These are phyloP conservation scores for Vigna unguiculata DNA, from an alignment of 306 rosid species.

Conservation along the genomic window DNA sequence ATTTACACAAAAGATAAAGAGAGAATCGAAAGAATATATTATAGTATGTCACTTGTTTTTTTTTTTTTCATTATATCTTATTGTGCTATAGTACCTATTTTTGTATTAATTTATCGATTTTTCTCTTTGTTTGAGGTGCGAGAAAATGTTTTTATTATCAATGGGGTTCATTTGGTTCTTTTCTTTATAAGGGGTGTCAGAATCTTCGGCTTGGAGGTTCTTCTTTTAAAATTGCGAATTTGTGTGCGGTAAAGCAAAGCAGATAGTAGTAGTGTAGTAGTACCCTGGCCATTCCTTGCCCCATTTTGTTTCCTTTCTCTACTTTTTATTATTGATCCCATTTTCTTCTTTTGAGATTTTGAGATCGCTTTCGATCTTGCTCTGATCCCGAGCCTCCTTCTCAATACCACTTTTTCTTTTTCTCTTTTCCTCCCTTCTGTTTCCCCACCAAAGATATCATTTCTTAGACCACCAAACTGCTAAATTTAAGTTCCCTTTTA, in stretches of 20 bases:
- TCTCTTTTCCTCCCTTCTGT: conserved; percentile 63
- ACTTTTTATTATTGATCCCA: conserved; percentile 57
- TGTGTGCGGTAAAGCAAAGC: conserved; percentile 58
- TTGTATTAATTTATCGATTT: neutral
- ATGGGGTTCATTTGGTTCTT: no score
- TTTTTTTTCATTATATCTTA: neutral
- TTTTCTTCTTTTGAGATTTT: conserved; percentile 36
- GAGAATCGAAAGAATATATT: conserved; percentile 9
- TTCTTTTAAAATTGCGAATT: conserved; percentile 36
- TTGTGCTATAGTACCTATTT: neutral
- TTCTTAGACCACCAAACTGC: neutral
- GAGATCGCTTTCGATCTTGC: conserved; percentile 59
- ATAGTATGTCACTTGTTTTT: neutral
- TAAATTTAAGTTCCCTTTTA: conserved; percentile 9
- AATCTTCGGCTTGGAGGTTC: conserved; percentile 48
- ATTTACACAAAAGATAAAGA: conserved; percentile 52
- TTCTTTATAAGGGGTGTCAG: conserved; percentile 43
- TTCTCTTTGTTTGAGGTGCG: neutral
- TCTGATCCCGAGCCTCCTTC: conserved; percentile 80
- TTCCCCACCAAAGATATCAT: conserved; percentile 41
- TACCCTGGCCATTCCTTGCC: conserved; percentile 51
- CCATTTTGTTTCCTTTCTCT: conserved; percentile 50
- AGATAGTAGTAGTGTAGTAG: conserved; percentile 17
- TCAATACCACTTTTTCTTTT: conserved; percentile 51
- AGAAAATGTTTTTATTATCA: neutral